These are phyloP conservation scores for Eucalyptus cloeziana DNA, from an alignment of 345 rosid genomes.

Conservation along the genomic window DNA sequence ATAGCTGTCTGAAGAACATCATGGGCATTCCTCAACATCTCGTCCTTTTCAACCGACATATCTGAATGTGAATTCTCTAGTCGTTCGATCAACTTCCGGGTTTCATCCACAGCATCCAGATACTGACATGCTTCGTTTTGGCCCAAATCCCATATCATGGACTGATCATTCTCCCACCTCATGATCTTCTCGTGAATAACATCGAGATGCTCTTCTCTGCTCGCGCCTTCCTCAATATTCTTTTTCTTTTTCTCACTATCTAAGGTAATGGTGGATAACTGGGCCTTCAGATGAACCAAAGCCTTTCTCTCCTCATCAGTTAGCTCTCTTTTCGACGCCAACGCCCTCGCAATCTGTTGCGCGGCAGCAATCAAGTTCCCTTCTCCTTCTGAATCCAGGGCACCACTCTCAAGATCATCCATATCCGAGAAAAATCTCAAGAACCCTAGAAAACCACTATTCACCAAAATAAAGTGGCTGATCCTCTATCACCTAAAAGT, in stretches of 20 bases:
- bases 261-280: conserved; percentile 34
- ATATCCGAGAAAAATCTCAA: neutral
- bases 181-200: conserved; percentile 51
- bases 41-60: conserved; percentile 16
- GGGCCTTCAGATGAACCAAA: conserved; percentile 48
- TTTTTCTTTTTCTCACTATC: conserved; percentile 8
- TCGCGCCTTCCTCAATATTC: conserved; percentile 7
- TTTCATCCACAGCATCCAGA: conserved; percentile 47
- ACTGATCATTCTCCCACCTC: conserved; percentile 56
- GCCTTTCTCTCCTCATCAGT: conserved; percentile 37
- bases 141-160: conserved; percentile 70
- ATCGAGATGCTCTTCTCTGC: conserved; percentile 34
- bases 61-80: conserved; percentile 23
- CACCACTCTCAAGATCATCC: neutral
- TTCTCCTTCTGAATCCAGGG: conserved; percentile 26
- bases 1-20: conserved; percentile 77
- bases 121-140: conserved; percentile 35
- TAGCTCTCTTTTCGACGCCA: conserved; percentile 52
- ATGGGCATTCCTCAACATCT: conserved; percentile 44
- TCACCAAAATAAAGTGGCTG: neutral
- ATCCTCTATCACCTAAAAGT: neutral
- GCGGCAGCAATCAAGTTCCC: conserved; percentile 62
- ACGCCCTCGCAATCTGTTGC: conserved; percentile 32
- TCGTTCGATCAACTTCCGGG: conserved; percentile 35
- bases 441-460: neutral